Percentiles rank a stretch among this genome's conserved stretches.
These are phyloP conservation scores for Adenanthera pavonina DNA, from an alignment of 306 rosid species.

Conservation along the genomic window DNA sequence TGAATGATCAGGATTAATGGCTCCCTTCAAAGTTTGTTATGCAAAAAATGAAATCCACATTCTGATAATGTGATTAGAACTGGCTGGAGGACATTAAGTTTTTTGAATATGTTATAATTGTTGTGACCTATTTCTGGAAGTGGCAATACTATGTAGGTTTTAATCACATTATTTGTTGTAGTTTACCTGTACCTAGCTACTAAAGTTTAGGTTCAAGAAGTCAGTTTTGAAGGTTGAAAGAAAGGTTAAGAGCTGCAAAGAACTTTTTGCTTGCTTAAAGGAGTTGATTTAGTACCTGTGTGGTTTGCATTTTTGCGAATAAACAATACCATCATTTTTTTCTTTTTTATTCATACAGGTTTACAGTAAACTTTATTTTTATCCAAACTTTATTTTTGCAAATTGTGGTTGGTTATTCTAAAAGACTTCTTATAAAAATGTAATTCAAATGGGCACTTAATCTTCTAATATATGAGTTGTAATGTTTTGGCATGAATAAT, in stretches of 20 bases:
- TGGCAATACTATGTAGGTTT: not conserved
- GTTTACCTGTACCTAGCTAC: not conserved
- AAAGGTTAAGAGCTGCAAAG: not conserved
- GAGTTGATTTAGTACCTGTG: no score
- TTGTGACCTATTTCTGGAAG: not conserved
- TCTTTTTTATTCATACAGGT: no score
- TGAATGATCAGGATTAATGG: not conserved
- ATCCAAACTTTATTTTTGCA: no score
- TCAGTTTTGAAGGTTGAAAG: conserved; percentile 1
- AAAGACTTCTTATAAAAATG: no score
- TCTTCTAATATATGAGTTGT: not conserved
- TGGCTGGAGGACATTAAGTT: not conserved
- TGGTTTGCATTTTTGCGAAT: no score
- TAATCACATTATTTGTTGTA: not conserved
- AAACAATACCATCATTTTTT: no score
- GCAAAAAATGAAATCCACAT: not conserved
- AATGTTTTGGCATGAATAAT: not conserved
- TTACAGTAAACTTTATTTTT: no score
- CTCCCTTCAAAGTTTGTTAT: not conserved
- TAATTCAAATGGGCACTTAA: no score
- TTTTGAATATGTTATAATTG: not conserved
- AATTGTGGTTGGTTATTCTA: no score
- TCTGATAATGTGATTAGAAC: not conserved
- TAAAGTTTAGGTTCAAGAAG: not conserved
- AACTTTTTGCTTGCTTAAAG: not conserved